These are phyloP conservation scores for Ceriops decandra DNA, from an alignment of 345 rosid genomes.

Conservation along the genomic window DNA sequence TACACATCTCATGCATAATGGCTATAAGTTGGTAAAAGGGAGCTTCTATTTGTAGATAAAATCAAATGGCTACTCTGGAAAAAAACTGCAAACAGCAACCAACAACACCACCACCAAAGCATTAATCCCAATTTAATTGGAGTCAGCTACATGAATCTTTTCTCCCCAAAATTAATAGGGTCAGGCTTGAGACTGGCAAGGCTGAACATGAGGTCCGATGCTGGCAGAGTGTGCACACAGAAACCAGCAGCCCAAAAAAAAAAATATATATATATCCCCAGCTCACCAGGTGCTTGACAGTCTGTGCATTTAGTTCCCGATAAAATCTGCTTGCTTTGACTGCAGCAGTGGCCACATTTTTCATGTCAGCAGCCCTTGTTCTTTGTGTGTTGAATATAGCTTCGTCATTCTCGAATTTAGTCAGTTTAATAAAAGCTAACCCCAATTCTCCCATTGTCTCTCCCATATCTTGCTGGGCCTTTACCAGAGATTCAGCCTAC, in stretches of 20 bases:
- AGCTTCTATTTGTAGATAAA: no score
- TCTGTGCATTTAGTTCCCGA: constrained; percentile 79
- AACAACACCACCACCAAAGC: not conserved
- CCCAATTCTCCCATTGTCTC: constrained; percentile 95
- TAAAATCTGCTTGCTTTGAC: constrained; percentile 97
- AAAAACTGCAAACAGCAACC: not conserved
- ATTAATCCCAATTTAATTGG: no score
- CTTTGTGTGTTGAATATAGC: constrained; percentile 68
- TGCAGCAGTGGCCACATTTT: constrained; percentile 86
- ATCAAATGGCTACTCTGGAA: not conserved
- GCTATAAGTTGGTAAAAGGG: not conserved
- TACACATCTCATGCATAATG: not conserved
- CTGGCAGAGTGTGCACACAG: no score
- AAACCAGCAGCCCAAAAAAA: no score
- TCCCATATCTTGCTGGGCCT: constrained; percentile 97
- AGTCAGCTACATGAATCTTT: no score
- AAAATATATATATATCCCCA: not conserved
- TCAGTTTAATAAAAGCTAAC: constrained; percentile 76
- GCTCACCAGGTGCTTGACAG: constrained; percentile 89
- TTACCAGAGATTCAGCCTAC: constrained; percentile 85
- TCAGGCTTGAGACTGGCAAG: no score
- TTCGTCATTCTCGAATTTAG: constrained; percentile 92
- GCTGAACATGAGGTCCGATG: no score
- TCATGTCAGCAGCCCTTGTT: constrained; percentile 79
- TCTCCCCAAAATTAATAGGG: no score